Evolutionary conservation across 108 stramenopile species (phyloP), one percentile per base, ranked within the genome.

Genomic region (Skeletonema tropicum): DNA sequence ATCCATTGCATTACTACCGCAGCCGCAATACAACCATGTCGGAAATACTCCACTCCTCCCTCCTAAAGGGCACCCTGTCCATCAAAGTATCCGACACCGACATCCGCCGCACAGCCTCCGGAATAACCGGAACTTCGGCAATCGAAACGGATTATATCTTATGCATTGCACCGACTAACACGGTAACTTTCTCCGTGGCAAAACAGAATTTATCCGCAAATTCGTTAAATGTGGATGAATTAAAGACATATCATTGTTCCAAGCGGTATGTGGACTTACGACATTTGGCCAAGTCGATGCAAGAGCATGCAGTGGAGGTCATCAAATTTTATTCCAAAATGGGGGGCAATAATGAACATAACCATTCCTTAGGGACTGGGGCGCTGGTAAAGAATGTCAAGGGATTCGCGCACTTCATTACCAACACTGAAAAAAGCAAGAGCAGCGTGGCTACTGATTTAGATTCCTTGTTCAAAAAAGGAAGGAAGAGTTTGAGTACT

Each of bases 91-190:
- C 57, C 31, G 70, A 78, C 17, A 29, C 71, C 5, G 77, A 79
- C 70, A 64, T 70, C 19, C 63, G 64, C 10, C 76, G 76, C n/a
- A 17, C 32, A 13, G 30, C 48, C 10, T 61, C 46, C 61, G 9
- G 21, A 42, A 36, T 60, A 45, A 5, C 36, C 31, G 39, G 32
- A 21, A 36, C n/a, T 62, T 13, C 42, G 5, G 42, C 72, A 29
- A 67, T 75, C 25, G 74, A 75, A 32, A 67, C 74, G 10, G 74
- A 75, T 67, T 75, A 75, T 21, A 75, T 75, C 26, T 35, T 75
- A 12, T 19, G 57, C 23, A 46, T 75, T 5, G 17, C 19, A 23
- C 36, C 33, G n/a, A 29, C 14, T 3, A 25, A 36, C 26, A n/a
- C 59, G 30, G 69, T 70, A 33, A 57, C 38, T 23, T 35, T 57